These are phyloP conservation scores for Penicillium psychrofluorescens DNA, from an alignment of 495 filamentous ascomycete species.

Conservation along the genomic window DNA sequence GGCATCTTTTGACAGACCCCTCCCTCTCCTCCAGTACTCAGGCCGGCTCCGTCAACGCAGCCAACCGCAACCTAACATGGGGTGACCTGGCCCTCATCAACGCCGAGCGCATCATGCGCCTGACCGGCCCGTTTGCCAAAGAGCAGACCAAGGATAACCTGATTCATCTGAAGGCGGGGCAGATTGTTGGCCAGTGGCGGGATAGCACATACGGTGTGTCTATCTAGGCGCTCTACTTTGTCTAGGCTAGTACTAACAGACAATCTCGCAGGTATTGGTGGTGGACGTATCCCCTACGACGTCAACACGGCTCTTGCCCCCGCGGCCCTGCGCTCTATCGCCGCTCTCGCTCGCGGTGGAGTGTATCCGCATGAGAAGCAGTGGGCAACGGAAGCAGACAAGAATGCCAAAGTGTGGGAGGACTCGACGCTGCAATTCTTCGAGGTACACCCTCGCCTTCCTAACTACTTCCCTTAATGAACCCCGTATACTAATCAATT, in stretches of 20 bases:
- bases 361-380: slow-evolving; percentile 41
- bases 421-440: slow-evolving; percentile 55
- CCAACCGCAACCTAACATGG: slow-evolving; percentile 46
- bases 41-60: slow-evolving; percentile 34
- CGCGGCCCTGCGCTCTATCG: slow-evolving; percentile 52
- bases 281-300: slow-evolving; percentile 57
- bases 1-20: not conserved
- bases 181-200: slow-evolving; percentile 58
- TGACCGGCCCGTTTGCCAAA: slow-evolving; percentile 46
- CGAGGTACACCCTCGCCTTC: slow-evolving; percentile 12
- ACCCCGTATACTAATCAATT: too few species aligned
- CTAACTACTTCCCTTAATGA: too few species aligned
- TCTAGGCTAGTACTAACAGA: not conserved
- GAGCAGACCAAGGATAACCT: slow-evolving; percentile 48
- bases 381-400: slow-evolving; percentile 38
- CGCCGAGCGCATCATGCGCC: slow-evolving; percentile 50
- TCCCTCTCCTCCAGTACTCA: slow-evolving; percentile 18
- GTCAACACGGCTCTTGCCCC: slow-evolving; percentile 59
- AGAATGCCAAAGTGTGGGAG: slow-evolving; percentile 56
- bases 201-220: slow-evolving; percentile 44
- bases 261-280: slow-evolving; percentile 40
- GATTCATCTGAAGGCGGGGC: slow-evolving; percentile 45
- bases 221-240: not conserved
- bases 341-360: slow-evolving; percentile 38
- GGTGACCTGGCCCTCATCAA: slow-evolving; percentile 41